Conservation (phyloP, 1,139 yeast species). For the Debaryomyces sp. region DNA sequence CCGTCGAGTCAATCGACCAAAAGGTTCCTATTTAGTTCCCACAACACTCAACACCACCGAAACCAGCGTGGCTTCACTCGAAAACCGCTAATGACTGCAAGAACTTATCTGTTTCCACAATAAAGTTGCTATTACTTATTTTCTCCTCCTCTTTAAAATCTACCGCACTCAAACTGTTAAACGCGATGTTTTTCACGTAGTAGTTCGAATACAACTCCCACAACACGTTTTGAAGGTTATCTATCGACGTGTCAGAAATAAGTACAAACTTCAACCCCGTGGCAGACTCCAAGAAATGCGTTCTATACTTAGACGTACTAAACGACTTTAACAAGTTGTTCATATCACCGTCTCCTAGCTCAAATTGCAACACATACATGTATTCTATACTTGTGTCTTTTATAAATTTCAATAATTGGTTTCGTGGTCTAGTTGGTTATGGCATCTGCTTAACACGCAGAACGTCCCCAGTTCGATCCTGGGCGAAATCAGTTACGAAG, state of each 20-base stretch:
- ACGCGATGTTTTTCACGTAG: conserved; percentile 69
- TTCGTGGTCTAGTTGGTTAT: conserved; percentile 97
- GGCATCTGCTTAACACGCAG: conserved; percentile 99
- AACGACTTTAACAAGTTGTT: conserved; percentile 62
- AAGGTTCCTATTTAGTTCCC: background rate
- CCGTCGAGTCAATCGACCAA: background rate
- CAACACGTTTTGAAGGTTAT: conserved; percentile 60
- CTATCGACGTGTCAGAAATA: conserved; percentile 67
- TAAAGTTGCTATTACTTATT: conserved; percentile 48
- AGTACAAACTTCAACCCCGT: conserved; percentile 77
- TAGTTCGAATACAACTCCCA: conserved; percentile 68
- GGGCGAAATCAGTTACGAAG: conserved; percentile 79
- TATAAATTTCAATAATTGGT: conserved; percentile 23
- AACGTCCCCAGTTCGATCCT: conserved; percentile 99
- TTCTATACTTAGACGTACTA: conserved; percentile 71
- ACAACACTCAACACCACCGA: background rate
- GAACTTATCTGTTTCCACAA: conserved; percentile 45
- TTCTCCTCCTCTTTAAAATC: conserved; percentile 47
- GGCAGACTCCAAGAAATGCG: conserved; percentile 80
- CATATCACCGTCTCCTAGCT: conserved; percentile 47
- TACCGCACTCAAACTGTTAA: conserved; percentile 60
- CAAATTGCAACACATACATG: too few relatives aligned
- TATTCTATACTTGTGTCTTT: too few relatives aligned
- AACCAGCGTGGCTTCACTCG: conserved; percentile 7
- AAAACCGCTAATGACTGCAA: conserved; percentile 31